Evolutionary conservation across 805 yeast genomes (phyloP), one percentile per base, ranked within the genome.

Genomic region (Sugiyamaella chiloensis): DNA sequence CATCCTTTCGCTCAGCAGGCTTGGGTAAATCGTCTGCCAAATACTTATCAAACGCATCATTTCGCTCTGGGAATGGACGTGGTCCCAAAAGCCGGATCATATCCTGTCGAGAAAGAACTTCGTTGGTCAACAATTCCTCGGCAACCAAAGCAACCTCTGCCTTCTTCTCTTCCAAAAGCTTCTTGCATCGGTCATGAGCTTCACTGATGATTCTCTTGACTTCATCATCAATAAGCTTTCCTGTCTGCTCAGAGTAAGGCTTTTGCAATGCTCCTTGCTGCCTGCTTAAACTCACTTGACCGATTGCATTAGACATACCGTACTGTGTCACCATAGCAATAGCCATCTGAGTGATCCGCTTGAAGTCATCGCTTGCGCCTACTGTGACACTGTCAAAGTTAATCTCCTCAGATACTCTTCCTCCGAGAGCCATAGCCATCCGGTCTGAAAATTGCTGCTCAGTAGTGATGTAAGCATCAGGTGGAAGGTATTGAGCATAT

Each of bases 391-490:
- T 78, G 36, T 78, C 78, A 64, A 89, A 90, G 65, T 89, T 91
- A 34, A 90, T 63, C 67, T 90, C 96, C 68, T 90, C 97, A 50
- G 90, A 80, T 2, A 87, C 95, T 59, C 96, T 75, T 7, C 97
- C 97, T 51, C 96, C 97, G 27, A 90, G 69, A 0, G 96, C 83
- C 91, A 90, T 90, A n/a, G 85, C 81, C 89, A 90, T 89, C 55
- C 95, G 74, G 66, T 90, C 91, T 56, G 68, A 66, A 59, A 85
- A 79, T 63, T 90, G 93, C 60, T 83, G 83, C 40, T 82, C 80
- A 24, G 88, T 78, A 48, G 86, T 75, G 58, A 89, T 74, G 55
- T 85, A 87, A 59, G 84, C 85, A 65, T 90, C 97, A 24, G 89
- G 87, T 14, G 97, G 97, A 53, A 90, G 73, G 61, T 89, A 87